These are phyloP conservation scores for Solanum paucissectum DNA, from an alignment of 257 asterid species.

Conservation along the genomic window DNA sequence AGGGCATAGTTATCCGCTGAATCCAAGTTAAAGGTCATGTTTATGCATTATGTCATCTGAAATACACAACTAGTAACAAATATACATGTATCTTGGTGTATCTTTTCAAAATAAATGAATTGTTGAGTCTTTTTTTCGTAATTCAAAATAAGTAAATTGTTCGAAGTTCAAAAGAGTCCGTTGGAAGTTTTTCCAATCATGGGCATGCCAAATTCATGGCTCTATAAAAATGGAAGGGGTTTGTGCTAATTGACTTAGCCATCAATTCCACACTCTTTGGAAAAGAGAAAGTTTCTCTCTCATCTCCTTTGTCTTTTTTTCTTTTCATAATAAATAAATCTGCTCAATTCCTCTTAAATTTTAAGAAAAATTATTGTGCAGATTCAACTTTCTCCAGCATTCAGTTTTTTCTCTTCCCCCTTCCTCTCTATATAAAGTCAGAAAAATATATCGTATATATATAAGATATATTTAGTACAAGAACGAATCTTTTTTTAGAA, in stretches of 20 bases:
- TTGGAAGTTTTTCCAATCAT: too few relatives aligned
- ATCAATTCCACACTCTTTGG: neutral
- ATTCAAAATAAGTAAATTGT: too few relatives aligned
- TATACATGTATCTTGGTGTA: too few relatives aligned
- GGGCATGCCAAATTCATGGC: neutral
- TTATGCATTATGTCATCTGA: too few relatives aligned
- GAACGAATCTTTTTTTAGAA: too few relatives aligned
- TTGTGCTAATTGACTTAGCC: neutral
- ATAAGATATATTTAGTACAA: neutral
- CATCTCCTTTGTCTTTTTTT: neutral
- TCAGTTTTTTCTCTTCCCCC: neutral
- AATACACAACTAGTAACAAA: too few relatives aligned
- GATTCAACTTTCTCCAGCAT: neutral
- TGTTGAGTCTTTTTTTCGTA: too few relatives aligned
- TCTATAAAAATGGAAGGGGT: neutral
- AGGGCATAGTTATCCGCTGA: too few relatives aligned
- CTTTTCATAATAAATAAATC: neutral
- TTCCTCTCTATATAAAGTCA: neutral
- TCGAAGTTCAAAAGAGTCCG: too few relatives aligned
- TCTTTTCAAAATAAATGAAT: too few relatives aligned
- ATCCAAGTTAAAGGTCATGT: too few relatives aligned
- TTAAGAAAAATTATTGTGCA: neutral
- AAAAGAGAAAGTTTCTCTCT: neutral
- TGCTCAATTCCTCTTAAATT: neutral
- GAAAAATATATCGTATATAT: neutral